A percentile compares a stretch with the other conserved stretches of the same genome.
These are phyloP conservation scores for Yamadazyma tumulicola DNA, from an alignment of 805 yeast genomes.

Conservation along the genomic window DNA sequence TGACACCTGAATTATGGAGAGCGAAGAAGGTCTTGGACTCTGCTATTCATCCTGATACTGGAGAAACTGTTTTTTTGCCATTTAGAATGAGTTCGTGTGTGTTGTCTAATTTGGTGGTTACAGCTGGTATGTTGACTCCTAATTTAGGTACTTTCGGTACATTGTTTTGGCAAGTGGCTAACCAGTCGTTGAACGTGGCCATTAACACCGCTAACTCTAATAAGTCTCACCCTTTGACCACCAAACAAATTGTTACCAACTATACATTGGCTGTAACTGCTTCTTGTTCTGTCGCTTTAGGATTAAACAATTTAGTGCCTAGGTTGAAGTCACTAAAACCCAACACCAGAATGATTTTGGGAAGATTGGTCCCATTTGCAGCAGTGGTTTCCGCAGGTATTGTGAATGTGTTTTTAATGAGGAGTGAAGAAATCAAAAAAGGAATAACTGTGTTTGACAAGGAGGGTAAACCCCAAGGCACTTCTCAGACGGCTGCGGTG, in stretches of 20 bases:
- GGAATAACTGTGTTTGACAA: constrained; percentile 73
- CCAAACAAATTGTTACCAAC: constrained; percentile 70
- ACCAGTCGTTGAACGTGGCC: constrained; percentile 95
- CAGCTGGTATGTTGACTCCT: constrained; percentile 98
- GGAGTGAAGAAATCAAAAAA: constrained; percentile 87
- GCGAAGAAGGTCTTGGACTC: constrained; percentile 88
- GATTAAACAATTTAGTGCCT: constrained; percentile 90
- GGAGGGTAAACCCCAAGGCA: constrained; percentile 58
- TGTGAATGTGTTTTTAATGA: constrained; percentile 94
- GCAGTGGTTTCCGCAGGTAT: constrained; percentile 98
- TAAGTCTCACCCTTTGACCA: constrained; percentile 86
- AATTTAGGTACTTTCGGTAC: constrained; percentile 87
- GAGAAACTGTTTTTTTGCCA: constrained; percentile 87
- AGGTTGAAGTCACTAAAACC: constrained; percentile 69
- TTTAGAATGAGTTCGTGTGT: constrained; percentile 98
- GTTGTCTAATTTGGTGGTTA: constrained; percentile 86
- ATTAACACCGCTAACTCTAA: constrained; percentile 95
- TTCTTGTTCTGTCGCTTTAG: constrained; percentile 92
- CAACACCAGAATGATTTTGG: constrained; percentile 63
- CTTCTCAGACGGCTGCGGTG: constrained; percentile 81
- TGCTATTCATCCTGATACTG: constrained; percentile 94
- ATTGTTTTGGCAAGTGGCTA: constrained; percentile 95
- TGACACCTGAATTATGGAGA: constrained; percentile 84
- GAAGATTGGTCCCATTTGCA: constrained; percentile 94
- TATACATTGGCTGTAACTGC: constrained; percentile 90